phyloP scores from a whole-genome alignment of 768 basidiomycete genomes.

The Dictyophora rubrovolvata region DNA sequence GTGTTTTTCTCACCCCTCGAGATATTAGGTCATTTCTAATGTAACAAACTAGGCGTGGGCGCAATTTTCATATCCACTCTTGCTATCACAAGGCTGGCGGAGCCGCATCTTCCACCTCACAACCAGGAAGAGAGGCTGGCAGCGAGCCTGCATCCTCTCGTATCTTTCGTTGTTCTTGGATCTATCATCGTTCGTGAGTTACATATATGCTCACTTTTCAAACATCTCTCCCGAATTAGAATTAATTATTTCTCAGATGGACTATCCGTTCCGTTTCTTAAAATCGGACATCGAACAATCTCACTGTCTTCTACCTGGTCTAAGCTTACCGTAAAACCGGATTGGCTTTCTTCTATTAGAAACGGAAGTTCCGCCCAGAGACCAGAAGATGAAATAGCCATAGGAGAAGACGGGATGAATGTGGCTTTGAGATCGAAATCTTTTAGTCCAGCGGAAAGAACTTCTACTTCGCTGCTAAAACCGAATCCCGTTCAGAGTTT shows the following conservation, averaged over 20 bases:
- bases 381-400: no score
- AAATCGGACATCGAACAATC: neutral
- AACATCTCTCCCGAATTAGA: neutral
- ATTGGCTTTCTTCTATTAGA: neutral
- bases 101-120: conserved; percentile 46
- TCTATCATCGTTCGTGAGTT: conserved; percentile 75
- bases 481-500: no score
- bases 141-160: conserved; percentile 66
- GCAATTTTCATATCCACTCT: conserved; percentile 81
- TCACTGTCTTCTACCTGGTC: neutral
- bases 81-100: conserved; percentile 52
- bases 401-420: no score
- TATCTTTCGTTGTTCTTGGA: conserved; percentile 75
- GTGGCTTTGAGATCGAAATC: no score
- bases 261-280: neutral
- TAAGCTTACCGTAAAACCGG: neutral
- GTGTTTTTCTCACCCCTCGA: neutral
- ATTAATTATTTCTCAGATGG: neutral
- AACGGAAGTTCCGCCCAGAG: neutral
- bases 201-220: neutral
- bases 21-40: neutral
- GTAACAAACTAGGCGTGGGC: conserved; percentile 63
- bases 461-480: no score
- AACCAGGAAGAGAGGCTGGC: conserved; percentile 64
- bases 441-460: no score